Conservation (phyloP, 768 basidiomycete species). For the Mrakia frigida region DNA sequence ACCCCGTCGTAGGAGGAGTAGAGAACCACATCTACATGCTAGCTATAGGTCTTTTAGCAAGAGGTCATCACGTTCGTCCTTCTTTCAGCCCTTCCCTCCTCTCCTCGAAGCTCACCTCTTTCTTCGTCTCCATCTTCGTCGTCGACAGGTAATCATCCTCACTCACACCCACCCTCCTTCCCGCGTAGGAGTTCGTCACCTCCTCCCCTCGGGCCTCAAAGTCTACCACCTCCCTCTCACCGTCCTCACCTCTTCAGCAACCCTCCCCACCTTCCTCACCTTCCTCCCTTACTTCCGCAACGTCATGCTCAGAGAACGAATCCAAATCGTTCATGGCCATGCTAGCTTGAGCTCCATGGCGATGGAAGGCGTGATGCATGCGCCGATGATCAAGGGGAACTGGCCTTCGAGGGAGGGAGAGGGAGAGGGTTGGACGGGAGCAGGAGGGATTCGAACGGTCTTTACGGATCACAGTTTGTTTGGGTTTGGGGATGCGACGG, state of each 20-base stretch:
- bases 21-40: conserved; percentile 96
- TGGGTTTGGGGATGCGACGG: conserved; percentile 93
- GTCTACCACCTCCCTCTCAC: conserved; percentile 86
- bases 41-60: conserved; percentile 68
- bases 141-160: conserved; percentile 77
- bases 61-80: conserved; percentile 55
- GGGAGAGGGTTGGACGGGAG: neutral
- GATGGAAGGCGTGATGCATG: conserved; percentile 86
- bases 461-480: conserved; percentile 97
- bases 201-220: conserved; percentile 70
- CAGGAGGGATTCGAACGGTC: conserved; percentile 61
- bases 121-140: neutral
- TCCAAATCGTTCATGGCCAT: conserved; percentile 85
- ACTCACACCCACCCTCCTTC: conserved; percentile 85
- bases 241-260: conserved; percentile 82
- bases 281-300: conserved; percentile 86
- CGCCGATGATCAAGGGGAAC: conserved; percentile 63
- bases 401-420: neutral
- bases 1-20: conserved; percentile 88
- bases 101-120: neutral
- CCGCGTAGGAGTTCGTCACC: conserved; percentile 83
- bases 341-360: conserved; percentile 84
- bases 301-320: conserved; percentile 77
- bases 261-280: conserved; percentile 87
- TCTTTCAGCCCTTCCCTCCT: neutral